Evolutionary conservation across 371 early-diverging fungal species (phyloP).

Genomic region (Nematocida sp.): DNA sequence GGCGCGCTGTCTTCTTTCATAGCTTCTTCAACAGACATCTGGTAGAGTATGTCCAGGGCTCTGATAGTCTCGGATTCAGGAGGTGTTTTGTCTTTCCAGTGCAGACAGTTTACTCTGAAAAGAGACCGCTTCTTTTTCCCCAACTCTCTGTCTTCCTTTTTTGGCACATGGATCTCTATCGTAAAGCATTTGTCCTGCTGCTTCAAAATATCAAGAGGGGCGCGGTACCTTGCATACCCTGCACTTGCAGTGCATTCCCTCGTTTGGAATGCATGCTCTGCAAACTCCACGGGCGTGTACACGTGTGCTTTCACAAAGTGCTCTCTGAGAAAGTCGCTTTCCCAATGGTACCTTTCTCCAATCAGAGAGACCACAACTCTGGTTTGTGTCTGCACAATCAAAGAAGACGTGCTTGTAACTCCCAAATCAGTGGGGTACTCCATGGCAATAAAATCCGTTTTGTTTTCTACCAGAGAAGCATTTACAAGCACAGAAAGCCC

Average conservation of each 20-base stretch:
- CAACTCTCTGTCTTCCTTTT: not conserved
- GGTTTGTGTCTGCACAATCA: slow-evolving; percentile 7
- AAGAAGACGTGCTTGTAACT: not conserved
- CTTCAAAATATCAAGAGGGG: slow-evolving; percentile 1
- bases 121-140: not conserved
- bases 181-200: slow-evolving; percentile 1
- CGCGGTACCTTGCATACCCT: not conserved
- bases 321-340: slow-evolving; percentile 38
- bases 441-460: slow-evolving; percentile 37
- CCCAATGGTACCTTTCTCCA: slow-evolving; percentile 29
- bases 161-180: slow-evolving; percentile 1
- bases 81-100: slow-evolving; percentile 38
- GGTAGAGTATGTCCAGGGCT: slow-evolving; percentile 17
- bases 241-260: too few species aligned
- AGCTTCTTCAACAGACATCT: slow-evolving; percentile 2
- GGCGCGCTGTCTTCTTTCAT: slow-evolving; percentile 42
- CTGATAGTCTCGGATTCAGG: slow-evolving; percentile 1
- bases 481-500: slow-evolving; percentile 6
- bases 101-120: slow-evolving; percentile 33
- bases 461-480: slow-evolving; percentile 32
- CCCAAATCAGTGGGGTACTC: slow-evolving; percentile 32
- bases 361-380: slow-evolving; percentile 31
- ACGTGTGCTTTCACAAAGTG: not conserved
- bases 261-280: not conserved
- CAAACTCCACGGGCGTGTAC: slow-evolving; percentile 9